Conservation (phyloP, 192 early-diverging fungal genomes). For the Kappamyces sp. region DNA sequence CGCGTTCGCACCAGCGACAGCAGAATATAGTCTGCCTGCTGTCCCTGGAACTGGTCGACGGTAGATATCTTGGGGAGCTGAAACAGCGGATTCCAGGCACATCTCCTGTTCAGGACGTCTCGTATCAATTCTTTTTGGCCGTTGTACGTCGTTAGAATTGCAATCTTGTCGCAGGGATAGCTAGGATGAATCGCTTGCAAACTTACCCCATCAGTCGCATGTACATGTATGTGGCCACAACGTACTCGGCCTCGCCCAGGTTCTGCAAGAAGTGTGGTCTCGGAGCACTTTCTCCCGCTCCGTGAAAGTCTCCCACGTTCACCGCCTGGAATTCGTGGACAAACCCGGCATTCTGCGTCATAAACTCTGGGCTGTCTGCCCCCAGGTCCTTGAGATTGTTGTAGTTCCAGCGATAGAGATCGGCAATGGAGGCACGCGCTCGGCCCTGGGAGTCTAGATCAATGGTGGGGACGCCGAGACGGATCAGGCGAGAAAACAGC, state of each 20-base stretch:
- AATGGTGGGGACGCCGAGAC: conserved; percentile 87
- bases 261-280: conserved; percentile 89
- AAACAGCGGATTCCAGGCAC: conserved; percentile 82
- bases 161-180: conserved; percentile 83
- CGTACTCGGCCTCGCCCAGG: conserved; percentile 95
- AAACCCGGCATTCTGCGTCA: conserved; percentile 77
- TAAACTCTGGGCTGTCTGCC: conserved; percentile 44
- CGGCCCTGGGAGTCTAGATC: conserved; percentile 87
- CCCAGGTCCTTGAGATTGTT: conserved; percentile 62
- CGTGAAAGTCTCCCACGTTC: conserved; percentile 71
- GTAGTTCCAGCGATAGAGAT: conserved; percentile 86
- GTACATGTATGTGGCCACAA: conserved; percentile 92
- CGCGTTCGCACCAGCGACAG: conserved; percentile 90
- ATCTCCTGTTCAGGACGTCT: conserved; percentile 82
- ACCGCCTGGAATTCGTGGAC: conserved; percentile 82
- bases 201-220: conserved; percentile 83
- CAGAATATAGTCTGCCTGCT: conserved; percentile 85
- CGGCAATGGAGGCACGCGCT: conserved; percentile 69
- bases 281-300: conserved; percentile 82
- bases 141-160: conserved; percentile 95
- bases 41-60: conserved; percentile 96
- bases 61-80: conserved; percentile 79
- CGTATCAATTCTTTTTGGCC: conserved; percentile 89
- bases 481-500: conserved; percentile 85
- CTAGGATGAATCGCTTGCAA: conserved; percentile 25